phyloP scores from a whole-genome alignment of 352 stramenopile genomes.

The Thalassiosira mediterranea region DNA sequence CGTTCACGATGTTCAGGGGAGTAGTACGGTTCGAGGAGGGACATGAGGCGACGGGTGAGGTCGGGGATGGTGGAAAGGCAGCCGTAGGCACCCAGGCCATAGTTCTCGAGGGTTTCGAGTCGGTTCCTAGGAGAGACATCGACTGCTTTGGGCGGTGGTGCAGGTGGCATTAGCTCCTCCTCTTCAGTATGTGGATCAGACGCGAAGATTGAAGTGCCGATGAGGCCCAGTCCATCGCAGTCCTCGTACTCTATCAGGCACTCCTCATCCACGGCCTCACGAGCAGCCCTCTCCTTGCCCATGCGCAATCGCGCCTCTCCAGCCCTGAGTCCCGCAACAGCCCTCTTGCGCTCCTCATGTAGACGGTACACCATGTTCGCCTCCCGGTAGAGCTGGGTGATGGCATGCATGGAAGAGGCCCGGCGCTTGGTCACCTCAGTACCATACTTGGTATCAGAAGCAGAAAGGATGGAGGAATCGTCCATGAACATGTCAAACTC shows the following conservation, averaged over 20 bases:
- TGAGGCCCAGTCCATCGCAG: conserved; percentile 30
- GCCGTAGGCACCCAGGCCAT: conserved; percentile 56
- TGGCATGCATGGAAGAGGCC: conserved; percentile 50
- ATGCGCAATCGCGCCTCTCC: conserved; percentile 44
- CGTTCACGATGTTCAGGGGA: conserved; percentile 32
- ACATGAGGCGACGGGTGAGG: conserved; percentile 41
- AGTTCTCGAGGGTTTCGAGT: conserved; percentile 53
- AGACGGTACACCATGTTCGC: conserved; percentile 53
- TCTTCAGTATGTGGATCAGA: neutral
- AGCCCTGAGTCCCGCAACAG: conserved; percentile 45
- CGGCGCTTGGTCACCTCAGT: conserved; percentile 2
- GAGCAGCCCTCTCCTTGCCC: conserved; percentile 31
- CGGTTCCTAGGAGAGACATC: neutral
- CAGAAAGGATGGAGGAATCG: conserved; percentile 17
- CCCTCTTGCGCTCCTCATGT: conserved; percentile 61
- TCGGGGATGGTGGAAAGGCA: conserved; percentile 45
- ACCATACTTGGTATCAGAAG: conserved; percentile 9
- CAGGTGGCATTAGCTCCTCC: neutral
- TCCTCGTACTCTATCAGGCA: conserved; percentile 40
- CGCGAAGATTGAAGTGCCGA: conserved; percentile 2
- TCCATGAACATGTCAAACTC: conserved; percentile 59
- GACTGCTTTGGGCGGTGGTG: neutral
- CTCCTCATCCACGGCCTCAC: neutral
- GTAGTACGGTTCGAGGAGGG: conserved; percentile 60
- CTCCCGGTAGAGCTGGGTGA: conserved; percentile 50